Base-by-base conservation (phyloP, 2,329 filamentous ascomycete genomes). In the Elsinoe ampelina region DNA sequence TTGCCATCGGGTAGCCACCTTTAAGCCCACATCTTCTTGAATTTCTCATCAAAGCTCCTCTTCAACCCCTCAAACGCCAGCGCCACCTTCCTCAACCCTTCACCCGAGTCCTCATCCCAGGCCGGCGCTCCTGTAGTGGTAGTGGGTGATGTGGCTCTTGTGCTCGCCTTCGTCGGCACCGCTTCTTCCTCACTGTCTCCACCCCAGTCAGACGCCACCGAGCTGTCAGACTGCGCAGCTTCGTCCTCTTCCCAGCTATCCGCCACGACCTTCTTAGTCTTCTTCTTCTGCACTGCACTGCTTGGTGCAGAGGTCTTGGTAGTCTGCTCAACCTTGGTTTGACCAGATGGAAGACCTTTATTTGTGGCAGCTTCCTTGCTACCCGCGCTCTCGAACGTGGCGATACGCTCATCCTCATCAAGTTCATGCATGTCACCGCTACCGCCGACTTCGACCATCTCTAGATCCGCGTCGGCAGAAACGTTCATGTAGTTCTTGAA, bases 31-130 rank as follows among this genome's bases (percentile, higher is more conserved):
- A 79, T 77, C 63, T 77, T 77, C 64, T 66, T 74, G 69, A 87
- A 86, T 71, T 84, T 87, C 43, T 75, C 73, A 61, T 84, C 78
- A 66, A 86, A 87, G 57, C 81, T 79, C 26, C 72, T 71, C 64
- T 78, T 78, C 60, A 87, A 65, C 63, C 75, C 68, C 59, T 72
- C 73, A 64, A 86, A 85, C 1, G 81, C 80, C 63, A 73, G 75
- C 12, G 84, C 70, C 20, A 87, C 82, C 61, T 78, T 77, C 61
- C 75, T 63, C 65, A 86, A 64, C 35, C 73, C 74, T 55, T 68
- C 71, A 36, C 72, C 76, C 48, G 76, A 75, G 30, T 74, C 71
- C 13, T 59, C 61, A 51, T 63, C 64, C 70, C 71, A 74, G 26
- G 69, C 67, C 64, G 69, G 59, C 52, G 59, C 57, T 63, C 61